phyloP scores from a whole-genome alignment of 495 filamentous ascomycete genomes.

The Penicillium nucicola region DNA sequence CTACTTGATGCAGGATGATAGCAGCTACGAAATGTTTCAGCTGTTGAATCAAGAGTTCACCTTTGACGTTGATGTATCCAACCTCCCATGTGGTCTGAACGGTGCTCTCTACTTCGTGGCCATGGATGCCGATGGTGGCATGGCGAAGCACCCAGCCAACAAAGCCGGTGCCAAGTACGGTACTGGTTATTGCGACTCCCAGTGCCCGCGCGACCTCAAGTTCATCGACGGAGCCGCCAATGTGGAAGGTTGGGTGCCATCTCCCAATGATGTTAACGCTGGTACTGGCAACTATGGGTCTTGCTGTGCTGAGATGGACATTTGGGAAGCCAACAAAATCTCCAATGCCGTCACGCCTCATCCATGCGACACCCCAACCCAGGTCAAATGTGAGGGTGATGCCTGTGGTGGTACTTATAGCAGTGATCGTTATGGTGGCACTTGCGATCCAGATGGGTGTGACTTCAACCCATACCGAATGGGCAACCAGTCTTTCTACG shows the following conservation, averaged over 20 bases:
- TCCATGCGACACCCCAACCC: slow-evolving; percentile 51
- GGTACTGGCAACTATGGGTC: slow-evolving; percentile 55
- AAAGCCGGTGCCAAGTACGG: slow-evolving; percentile 65
- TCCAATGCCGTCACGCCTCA: slow-evolving; percentile 59
- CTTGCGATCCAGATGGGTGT: slow-evolving; percentile 72
- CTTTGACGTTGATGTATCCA: slow-evolving; percentile 64
- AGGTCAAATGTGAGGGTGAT: slow-evolving; percentile 54
- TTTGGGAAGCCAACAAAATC: slow-evolving; percentile 64
- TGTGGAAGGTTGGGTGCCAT: slow-evolving; percentile 54
- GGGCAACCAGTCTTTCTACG: slow-evolving; percentile 62
- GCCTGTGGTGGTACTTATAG: slow-evolving; percentile 50
- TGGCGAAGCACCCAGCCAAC: slow-evolving; percentile 48
- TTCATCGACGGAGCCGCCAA: slow-evolving; percentile 66
- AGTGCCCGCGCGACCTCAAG: slow-evolving; percentile 59
- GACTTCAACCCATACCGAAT: slow-evolving; percentile 72
- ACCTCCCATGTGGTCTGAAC: slow-evolving; percentile 65
- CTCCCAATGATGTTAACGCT: slow-evolving; percentile 53
- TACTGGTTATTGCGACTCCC: slow-evolving; percentile 71
- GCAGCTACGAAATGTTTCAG: slow-evolving; percentile 55
- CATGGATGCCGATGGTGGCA: slow-evolving; percentile 61
- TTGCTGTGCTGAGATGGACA: slow-evolving; percentile 71
- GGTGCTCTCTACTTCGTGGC: slow-evolving; percentile 64
- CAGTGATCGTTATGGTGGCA: slow-evolving; percentile 37
- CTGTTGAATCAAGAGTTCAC: slow-evolving; percentile 58
- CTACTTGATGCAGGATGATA: slow-evolving; percentile 52